Evolutionary conservation across 139 green algal species (phyloP), one percentile per base, ranked within the genome.

Genomic region (Micractinium sp.): DNA sequence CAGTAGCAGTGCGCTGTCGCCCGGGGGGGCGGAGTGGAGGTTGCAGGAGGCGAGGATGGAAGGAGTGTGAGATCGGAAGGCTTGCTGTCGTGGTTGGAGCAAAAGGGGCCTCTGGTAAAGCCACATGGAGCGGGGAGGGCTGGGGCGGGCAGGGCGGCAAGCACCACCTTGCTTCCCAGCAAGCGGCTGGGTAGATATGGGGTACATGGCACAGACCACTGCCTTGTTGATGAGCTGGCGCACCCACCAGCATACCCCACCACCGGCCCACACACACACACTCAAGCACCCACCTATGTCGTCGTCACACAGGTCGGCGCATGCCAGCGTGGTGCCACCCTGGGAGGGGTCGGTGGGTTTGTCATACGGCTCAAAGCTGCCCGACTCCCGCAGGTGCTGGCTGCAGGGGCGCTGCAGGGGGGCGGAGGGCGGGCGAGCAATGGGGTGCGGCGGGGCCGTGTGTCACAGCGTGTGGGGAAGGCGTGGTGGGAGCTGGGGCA

Each of bases 341-440:
- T 63, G 60, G 20, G 86, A 39, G 25, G 86, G 73, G 75, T 93
- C 85, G 69, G 87, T 84, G 29, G 87, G 77, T 41, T 14, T 4
- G 27, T 39, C 89, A 81, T 38, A 89, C 31, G 69, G 87, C 35
- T 87, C 82, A 22, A 87, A 66, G 60, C 60, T 67, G 2, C 78
- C 77, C 2, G 60, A 25, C 18, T 23, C 19, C 3, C 91, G 66
- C 82, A 93, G 91, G n/a, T 63, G 14, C 36, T 91, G 93, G 73
- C 92, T 95, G 90, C 94, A 96, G 29, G 94, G 94, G 29, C 93
- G 90, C 87, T 89, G 86, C 77, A 82, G 36, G 33, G 31, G 77
- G 7, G 38, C 18, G 19, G 25, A 36, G 3, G 35, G 35, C 7
- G 38, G n/a, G n/a, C n/a, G n/a, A n/a, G n/a, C n/a, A n/a, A n/a